Conservation (phyloP, 371 early-diverging fungal genomes). For the Parasitella parasitica region DNA sequence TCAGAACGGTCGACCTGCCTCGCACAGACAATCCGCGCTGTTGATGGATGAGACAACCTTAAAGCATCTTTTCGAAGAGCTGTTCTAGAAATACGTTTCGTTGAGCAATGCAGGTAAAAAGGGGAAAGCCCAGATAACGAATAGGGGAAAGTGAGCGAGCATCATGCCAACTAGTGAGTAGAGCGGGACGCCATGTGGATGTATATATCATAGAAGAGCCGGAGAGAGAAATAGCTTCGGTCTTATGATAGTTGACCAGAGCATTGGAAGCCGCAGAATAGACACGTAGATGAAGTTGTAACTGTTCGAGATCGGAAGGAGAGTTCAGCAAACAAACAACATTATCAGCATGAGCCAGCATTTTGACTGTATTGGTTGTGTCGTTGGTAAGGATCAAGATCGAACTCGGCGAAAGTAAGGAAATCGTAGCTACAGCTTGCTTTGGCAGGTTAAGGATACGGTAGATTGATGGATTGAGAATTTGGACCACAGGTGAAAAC, state of each 20-base stretch:
- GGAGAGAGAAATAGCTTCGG: slow-evolving; percentile 17
- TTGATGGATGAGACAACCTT: not conserved
- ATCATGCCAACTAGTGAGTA: slow-evolving; percentile 17
- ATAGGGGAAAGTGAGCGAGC: not conserved
- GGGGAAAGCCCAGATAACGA: slow-evolving; percentile 23
- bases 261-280: slow-evolving; percentile 25
- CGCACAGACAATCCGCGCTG: slow-evolving; percentile 16
- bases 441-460: no score
- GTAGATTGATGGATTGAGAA: no score
- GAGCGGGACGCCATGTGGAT: not conserved
- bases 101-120: slow-evolving; percentile 9
- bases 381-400: no score
- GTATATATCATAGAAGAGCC: slow-evolving; percentile 3
- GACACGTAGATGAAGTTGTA: not conserved
- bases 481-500: no score
- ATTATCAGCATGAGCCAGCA: slow-evolving; percentile 20
- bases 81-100: slow-evolving; percentile 4
- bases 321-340: slow-evolving; percentile 13
- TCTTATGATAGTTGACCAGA: slow-evolving; percentile 19
- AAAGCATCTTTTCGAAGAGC: slow-evolving; percentile 5
- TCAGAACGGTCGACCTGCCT: slow-evolving; percentile 20
- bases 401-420: no score
- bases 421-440: no score
- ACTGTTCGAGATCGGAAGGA: not conserved
- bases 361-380: slow-evolving; percentile 6